Percentiles rank a stretch among this genome's conserved stretches.
Conservation (phyloP, 306 rosid genomes). For the Chamaecrista fasciculata region DNA sequence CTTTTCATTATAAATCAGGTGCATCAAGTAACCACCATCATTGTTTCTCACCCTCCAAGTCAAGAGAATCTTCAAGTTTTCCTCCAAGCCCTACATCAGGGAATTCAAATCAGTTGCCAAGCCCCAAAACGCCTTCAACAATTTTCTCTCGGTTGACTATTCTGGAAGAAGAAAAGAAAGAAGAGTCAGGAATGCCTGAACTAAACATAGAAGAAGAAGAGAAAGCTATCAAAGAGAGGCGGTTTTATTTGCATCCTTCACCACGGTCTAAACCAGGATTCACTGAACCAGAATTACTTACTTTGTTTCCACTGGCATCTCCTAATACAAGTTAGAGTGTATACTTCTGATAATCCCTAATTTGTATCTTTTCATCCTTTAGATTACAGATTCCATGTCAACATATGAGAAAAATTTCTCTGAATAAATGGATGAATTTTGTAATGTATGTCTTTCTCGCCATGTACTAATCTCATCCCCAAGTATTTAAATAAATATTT, state of each 20-base stretch:
- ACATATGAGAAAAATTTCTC: not conserved
- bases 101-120: constrained; percentile 38
- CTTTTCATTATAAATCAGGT: constrained; percentile 29
- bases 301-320: constrained; percentile 66
- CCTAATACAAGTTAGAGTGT: constrained; percentile 34
- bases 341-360: constrained; percentile 15
- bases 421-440: constrained; percentile 14
- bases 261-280: constrained; percentile 51
- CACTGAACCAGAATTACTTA: constrained; percentile 59
- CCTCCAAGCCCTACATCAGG: constrained; percentile 45
- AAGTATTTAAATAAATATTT: not conserved
- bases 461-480: not conserved
- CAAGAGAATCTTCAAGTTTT: constrained; percentile 34
- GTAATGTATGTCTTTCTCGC: not conserved
- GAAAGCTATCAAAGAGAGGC: constrained; percentile 64
- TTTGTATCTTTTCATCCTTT: constrained; percentile 4
- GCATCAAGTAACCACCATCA: constrained; percentile 12
- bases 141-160: constrained; percentile 55
- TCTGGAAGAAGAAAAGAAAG: constrained; percentile 40
- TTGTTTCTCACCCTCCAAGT: constrained; percentile 38
- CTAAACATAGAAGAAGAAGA: constrained; percentile 66
- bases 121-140: constrained; percentile 64
- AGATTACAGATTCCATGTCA: not conserved
- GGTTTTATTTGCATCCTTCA: constrained; percentile 81
- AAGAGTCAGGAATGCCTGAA: constrained; percentile 9